Evolutionary conservation across 805 yeast genomes (phyloP).

Genomic region (Kodamaea neixiangensis): DNA sequence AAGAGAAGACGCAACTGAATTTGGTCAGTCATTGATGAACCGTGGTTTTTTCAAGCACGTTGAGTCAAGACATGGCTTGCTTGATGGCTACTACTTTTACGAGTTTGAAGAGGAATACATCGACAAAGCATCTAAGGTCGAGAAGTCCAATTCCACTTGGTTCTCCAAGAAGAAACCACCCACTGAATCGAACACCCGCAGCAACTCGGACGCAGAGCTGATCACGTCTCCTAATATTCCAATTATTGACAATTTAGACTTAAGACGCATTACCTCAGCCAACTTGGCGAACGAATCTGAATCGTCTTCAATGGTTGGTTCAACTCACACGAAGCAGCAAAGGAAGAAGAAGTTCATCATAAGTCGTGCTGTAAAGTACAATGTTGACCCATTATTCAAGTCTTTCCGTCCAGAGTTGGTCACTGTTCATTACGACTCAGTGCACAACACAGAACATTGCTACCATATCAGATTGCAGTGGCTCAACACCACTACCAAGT

Average conservation of each 20-base stretch:
- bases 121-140: conserved; percentile 19
- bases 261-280: conserved; percentile 21
- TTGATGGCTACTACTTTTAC: conserved; percentile 94
- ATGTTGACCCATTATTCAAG: conserved; percentile 70
- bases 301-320: conserved; percentile 28
- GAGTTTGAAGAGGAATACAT: conserved; percentile 60
- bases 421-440: conserved; percentile 84
- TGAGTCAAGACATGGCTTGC: conserved; percentile 75
- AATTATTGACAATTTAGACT: conserved; percentile 21
- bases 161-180: conserved; percentile 7
- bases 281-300: conserved; percentile 14
- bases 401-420: conserved; percentile 79
- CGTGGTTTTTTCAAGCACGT: conserved; percentile 78
- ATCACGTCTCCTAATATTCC: conserved; percentile 25
- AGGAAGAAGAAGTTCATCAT: conserved; percentile 50
- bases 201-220: conserved; percentile 31
- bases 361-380: conserved; percentile 65
- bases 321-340: conserved; percentile 21
- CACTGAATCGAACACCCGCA: conserved; percentile 17
- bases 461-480: conserved; percentile 90
- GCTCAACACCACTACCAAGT: conserved; percentile 85
- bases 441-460: conserved; percentile 93
- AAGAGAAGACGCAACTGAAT: conserved; percentile 79
- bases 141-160: conserved; percentile 12
- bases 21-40: conserved; percentile 77